Conservation (phyloP, 257 asterid species). For the Schizonepeta tenuifolia region DNA sequence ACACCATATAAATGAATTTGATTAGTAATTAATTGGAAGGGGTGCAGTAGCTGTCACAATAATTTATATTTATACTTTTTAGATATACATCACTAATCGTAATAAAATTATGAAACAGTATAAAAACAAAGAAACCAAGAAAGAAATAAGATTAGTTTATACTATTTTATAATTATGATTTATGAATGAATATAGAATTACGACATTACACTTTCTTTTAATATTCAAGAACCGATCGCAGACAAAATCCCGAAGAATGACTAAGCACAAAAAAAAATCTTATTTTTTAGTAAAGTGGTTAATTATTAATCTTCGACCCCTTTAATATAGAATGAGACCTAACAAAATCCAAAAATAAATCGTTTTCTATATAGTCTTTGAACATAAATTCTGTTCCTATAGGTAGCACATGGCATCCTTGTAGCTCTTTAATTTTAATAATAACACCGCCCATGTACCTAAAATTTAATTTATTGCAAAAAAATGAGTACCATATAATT, state of each 20-base stretch:
- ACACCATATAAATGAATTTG: background rate
- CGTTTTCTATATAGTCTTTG: conserved; percentile 10
- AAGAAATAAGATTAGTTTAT: too few species aligned
- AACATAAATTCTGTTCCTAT: conserved; percentile 1
- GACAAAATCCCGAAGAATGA: background rate
- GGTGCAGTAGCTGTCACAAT: background rate
- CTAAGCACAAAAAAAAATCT: too few species aligned
- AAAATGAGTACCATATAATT: conserved; percentile 16
- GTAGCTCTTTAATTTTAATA: conserved; percentile 15
- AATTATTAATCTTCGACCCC: background rate
- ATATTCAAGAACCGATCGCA: background rate
- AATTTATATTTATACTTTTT: background rate
- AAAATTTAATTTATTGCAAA: conserved; percentile 2
- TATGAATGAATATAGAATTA: too few species aligned
- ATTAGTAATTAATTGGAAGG: background rate
- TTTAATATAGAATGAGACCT: background rate
- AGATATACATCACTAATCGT: too few species aligned
- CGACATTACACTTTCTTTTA: background rate
- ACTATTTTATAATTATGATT: too few species aligned
- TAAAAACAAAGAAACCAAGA: too few species aligned
- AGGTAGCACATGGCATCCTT: conserved; percentile 36
- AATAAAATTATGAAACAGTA: too few species aligned
- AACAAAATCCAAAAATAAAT: conserved; percentile 7
- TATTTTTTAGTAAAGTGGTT: too few species aligned
- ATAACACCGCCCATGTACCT: conserved; percentile 34